Base-by-base conservation (phyloP, 2,329 filamentous ascomycete genomes). In the Diplodia intermedia region DNA sequence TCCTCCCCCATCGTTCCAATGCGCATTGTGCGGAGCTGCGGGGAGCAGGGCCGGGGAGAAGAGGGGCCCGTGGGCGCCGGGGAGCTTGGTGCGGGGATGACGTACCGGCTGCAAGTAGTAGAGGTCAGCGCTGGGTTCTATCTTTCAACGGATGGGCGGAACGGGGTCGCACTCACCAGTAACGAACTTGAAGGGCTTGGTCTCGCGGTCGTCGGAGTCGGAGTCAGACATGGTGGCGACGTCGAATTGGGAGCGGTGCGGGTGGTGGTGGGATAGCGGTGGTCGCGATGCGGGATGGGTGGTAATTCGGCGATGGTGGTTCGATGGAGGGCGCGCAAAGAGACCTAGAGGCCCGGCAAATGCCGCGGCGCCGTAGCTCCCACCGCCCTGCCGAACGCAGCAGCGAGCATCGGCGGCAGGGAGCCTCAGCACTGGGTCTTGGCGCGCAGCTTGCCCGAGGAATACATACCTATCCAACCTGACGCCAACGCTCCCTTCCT, bases 181-280 rank as follows among this genome's bases (percentile, higher is more conserved):
- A 80, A 98, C 95, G 86, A 98, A 98, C 91, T 99, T 99, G 91
- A 99, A 99, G 84, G 96, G 96, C 90, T 97, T 99, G 85, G 94
- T 97, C 82, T 97, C 91, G 79, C 89, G 86, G 79, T 92, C 90
- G 80, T 92, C 92, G 50, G 92, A 90, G 80, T 92, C 92, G 50
- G 92, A 90, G 85, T 96, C 92, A 82, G 93, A 91, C 94, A 99
- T 99, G 77, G 84, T 94, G 88, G 83, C 83, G 79, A 80, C 80
- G 77, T 69, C 73, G 40, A 71, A 65, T 71, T 73, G 72, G 72
- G 73, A 73, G 74, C 74, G 73, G 73, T 74, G 71, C 71, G 33
- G 60, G 52, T 57, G 69, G 56, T 61, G 65, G 69, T 50, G 43
- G 65, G 70, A 69, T 74, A 67, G 60, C 31, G 14, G 74, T 75